These are phyloP conservation scores for Nelumbo lutea DNA, from an alignment of 164 flowering plant genomes.

Conservation along the genomic window DNA sequence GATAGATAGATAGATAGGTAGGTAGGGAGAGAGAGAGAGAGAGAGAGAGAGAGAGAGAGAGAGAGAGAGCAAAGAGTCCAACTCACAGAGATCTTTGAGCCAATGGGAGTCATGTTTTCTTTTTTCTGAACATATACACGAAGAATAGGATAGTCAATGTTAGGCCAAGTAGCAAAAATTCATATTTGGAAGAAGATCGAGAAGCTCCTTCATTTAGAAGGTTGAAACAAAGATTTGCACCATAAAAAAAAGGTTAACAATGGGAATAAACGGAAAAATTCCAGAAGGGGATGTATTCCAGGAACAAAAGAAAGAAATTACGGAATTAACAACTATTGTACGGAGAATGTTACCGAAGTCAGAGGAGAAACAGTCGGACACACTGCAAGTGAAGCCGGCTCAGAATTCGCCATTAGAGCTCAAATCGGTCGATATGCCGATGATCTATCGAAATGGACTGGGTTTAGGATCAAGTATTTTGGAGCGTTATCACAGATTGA, in stretches of 20 bases:
- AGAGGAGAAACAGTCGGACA: conserved; percentile 22
- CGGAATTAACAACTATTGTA: neutral
- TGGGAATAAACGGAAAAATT: too few species aligned
- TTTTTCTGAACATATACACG: conserved; percentile 40
- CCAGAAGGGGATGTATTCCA: too few species aligned
- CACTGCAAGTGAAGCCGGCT: conserved; percentile 30
- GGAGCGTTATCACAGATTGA: too few species aligned
- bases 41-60: neutral
- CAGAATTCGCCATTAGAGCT: conserved; percentile 33
- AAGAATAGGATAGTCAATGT: neutral
- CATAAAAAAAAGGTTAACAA: too few species aligned
- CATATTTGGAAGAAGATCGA: neutral
- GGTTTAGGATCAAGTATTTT: conserved; percentile 10
- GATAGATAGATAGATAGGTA: too few species aligned
- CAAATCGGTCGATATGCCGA: neutral
- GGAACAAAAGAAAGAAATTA: neutral
- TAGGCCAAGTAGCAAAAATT: neutral
- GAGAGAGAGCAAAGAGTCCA: neutral
- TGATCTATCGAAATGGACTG: neutral
- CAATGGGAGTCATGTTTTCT: conserved; percentile 48
- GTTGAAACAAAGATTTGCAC: too few species aligned
- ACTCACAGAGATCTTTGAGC: conserved; percentile 51
- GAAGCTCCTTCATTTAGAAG: too few species aligned
- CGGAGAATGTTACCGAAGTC: conserved; percentile 11
- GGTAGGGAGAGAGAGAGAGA: too few species aligned